A percentile compares a stretch with the other conserved stretches of the same genome.
These are phyloP conservation scores for Nitzschia inconspicua DNA, from an alignment of 108 stramenopile genomes.

Conservation along the genomic window DNA sequence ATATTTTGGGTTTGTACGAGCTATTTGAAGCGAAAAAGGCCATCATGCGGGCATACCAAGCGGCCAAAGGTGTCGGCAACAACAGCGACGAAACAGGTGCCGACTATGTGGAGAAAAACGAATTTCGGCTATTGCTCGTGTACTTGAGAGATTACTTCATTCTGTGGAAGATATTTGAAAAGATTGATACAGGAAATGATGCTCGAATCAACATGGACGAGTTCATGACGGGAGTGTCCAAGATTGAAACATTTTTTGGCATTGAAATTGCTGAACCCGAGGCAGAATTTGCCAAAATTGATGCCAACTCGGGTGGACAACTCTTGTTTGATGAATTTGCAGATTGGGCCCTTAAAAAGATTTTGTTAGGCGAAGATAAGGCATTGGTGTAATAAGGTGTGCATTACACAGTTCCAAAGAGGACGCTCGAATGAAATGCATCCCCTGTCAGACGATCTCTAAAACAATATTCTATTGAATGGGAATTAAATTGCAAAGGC, in stretches of 20 bases:
- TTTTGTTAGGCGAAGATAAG: no score
- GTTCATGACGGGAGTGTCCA: conserved; percentile 12
- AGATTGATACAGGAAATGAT: conserved; percentile 14
- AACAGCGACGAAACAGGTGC: background rate
- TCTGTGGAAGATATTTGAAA: conserved; percentile 21
- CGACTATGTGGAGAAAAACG: conserved; percentile 16
- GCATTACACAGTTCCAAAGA: no score
- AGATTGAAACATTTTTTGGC: conserved; percentile 10
- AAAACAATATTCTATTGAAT: no score
- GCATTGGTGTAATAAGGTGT: no score
- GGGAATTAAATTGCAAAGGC: no score
- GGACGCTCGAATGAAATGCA: no score
- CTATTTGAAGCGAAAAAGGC: conserved; percentile 18
- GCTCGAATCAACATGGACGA: conserved; percentile 22
- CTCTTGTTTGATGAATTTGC: conserved; percentile 41
- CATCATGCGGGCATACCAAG: conserved; percentile 30
- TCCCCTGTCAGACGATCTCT: no score
- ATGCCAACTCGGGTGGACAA: conserved; percentile 32
- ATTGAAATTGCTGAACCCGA: conserved; percentile 18
- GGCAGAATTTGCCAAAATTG: conserved; percentile 22
- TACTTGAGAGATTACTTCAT: conserved; percentile 22
- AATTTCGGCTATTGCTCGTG: conserved; percentile 24
- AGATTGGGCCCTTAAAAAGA: conserved; percentile 30
- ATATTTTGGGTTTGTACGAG: conserved; percentile 15
- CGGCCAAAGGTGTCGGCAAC: conserved; percentile 2